phyloP scores from a whole-genome alignment of 2,329 filamentous ascomycete species.

The Coniochaeta hoffmannii region DNA sequence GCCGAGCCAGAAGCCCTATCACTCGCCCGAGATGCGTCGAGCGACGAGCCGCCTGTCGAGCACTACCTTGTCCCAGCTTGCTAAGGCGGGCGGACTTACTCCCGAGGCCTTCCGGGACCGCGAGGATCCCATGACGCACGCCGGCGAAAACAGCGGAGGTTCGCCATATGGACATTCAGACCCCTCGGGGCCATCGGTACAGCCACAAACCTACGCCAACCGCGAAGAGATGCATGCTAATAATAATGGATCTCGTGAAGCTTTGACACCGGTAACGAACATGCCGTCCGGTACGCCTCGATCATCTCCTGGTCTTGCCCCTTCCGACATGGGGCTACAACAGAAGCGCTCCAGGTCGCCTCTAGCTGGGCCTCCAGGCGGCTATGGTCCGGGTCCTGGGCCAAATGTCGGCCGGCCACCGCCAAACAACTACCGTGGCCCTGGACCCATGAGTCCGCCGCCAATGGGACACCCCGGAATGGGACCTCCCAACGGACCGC shows the following conservation, averaged over 20 bases:
- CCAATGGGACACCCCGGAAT: not conserved
- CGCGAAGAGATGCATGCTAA: slow-evolving; percentile 47
- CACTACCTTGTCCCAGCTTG: slow-evolving; percentile 73
- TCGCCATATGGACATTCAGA: slow-evolving; percentile 23
- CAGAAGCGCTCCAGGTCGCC: slow-evolving; percentile 38
- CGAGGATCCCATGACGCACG: slow-evolving; percentile 11
- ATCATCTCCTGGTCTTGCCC: slow-evolving; percentile 28
- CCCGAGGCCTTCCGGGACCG: slow-evolving; percentile 22
- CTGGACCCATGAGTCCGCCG: slow-evolving; percentile 4
- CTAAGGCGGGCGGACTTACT: slow-evolving; percentile 54
- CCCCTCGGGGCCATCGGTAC: slow-evolving; percentile 40
- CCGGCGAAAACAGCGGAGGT: slow-evolving; percentile 21
- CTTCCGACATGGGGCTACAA: slow-evolving; percentile 31
- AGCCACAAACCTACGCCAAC: slow-evolving; percentile 38
- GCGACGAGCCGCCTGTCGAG: slow-evolving; percentile 80
- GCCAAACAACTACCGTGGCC: slow-evolving; percentile 13
- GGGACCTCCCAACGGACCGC: not conserved
- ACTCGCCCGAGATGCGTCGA: slow-evolving; percentile 69
- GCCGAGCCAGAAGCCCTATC: slow-evolving; percentile 62
- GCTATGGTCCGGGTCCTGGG: slow-evolving; percentile 21
- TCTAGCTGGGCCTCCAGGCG: slow-evolving; percentile 25
- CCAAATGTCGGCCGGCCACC: slow-evolving; percentile 21
- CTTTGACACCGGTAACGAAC: slow-evolving; percentile 29
- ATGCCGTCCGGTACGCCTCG: slow-evolving; percentile 23
- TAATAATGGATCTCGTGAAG: slow-evolving; percentile 45